Evolutionary conservation across 2,329 filamentous ascomycete species (phyloP).

Genomic region (Cordyceps cicadae): DNA sequence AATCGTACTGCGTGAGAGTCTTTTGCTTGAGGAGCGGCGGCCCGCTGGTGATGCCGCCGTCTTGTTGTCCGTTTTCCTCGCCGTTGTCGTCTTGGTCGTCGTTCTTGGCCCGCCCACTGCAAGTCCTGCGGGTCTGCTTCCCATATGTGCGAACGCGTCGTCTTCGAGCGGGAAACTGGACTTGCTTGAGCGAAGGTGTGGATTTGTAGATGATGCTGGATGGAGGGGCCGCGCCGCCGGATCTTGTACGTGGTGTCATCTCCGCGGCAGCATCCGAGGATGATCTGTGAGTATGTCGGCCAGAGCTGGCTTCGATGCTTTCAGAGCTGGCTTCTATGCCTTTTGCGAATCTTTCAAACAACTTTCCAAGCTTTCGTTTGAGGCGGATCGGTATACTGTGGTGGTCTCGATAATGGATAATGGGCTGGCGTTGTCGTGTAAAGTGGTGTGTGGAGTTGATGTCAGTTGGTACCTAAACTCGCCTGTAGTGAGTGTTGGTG

Average conservation of each 20-base stretch:
- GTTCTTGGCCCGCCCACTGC: background rate
- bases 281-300: background rate
- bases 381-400: background rate
- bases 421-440: background rate
- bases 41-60: constrained; percentile 17
- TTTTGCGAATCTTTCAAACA: too few relatives aligned
- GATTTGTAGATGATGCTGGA: constrained; percentile 30
- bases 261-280: background rate
- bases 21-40: constrained; percentile 26
- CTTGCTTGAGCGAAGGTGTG: constrained; percentile 29
- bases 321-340: too few relatives aligned
- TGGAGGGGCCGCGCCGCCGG: constrained; percentile 28
- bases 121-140: constrained; percentile 1
- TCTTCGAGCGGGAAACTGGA: constrained; percentile 29
- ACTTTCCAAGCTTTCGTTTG: background rate
- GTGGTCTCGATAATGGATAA: background rate
- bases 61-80: constrained; percentile 26
- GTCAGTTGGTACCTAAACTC: background rate
- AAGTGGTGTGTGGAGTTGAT: background rate
- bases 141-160: constrained; percentile 29
- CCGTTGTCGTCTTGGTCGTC: constrained; percentile 27
- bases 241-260: constrained; percentile 32
- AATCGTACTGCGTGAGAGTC: constrained; percentile 36
- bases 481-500: too few relatives aligned
- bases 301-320: background rate